Percentiles rank a stretch among this genome's conserved stretches.
phyloP scores from a whole-genome alignment of 2,329 filamentous ascomycete genomes.

The Fusarium equiseti region DNA sequence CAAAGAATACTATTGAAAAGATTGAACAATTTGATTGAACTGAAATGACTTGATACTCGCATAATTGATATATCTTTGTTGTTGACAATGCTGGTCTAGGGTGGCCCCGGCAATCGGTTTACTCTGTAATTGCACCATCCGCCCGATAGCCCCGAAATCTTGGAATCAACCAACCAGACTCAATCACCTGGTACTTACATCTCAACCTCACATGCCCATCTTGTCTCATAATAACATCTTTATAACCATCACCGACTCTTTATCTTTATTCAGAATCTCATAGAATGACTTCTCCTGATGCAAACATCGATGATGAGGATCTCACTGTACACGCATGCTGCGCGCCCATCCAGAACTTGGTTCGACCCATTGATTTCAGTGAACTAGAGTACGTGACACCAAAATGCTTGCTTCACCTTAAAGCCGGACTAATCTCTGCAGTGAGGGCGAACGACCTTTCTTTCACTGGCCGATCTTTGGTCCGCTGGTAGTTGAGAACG shows the following conservation, averaged over 20 bases:
- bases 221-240: background rate
- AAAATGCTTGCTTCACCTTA: background rate
- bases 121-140: constrained; percentile 12
- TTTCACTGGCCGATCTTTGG: constrained; percentile 68
- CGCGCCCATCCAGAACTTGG: constrained; percentile 54
- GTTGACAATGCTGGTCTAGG: constrained; percentile 6
- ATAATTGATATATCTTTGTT: background rate
- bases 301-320: constrained; percentile 51
- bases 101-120: constrained; percentile 31
- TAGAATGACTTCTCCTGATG: constrained; percentile 30
- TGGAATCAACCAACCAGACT: constrained; percentile 23
- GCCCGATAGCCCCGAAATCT: constrained; percentile 25
- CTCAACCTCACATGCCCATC: constrained; percentile 20
- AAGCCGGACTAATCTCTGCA: background rate
- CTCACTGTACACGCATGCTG: constrained; percentile 54
- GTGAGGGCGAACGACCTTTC: constrained; percentile 18
- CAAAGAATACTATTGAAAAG: background rate
- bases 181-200: constrained; percentile 13
- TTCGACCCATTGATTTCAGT: constrained; percentile 60
- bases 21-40: background rate
- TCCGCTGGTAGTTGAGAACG: constrained; percentile 79
- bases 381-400: constrained; percentile 52
- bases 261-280: background rate
- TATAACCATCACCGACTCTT: background rate
- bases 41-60: background rate